Evolutionary conservation across 768 basidiomycete genomes (phyloP).

Genomic region (Coprinopsis cinerea): DNA sequence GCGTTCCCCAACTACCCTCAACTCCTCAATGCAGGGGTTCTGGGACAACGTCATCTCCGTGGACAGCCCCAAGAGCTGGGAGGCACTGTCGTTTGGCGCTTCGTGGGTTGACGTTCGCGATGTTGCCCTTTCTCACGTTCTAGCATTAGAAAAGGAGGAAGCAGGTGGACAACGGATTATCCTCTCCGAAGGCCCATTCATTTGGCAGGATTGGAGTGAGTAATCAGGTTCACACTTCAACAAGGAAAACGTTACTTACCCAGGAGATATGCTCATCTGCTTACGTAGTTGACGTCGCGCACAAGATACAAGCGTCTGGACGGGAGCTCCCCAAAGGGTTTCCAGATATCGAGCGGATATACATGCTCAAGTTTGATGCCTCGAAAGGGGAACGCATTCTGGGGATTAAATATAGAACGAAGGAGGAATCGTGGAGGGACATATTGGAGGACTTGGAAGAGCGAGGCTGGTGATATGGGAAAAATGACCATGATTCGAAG

Average conservation of each 20-base stretch:
- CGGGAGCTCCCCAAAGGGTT: conserved; percentile 19
- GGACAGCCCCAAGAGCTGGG: not conserved
- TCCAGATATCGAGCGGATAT: conserved; percentile 20
- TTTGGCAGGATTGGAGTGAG: conserved; percentile 34
- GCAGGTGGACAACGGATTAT: conserved; percentile 10
- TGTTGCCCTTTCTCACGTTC: conserved; percentile 7
- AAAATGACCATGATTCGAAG: no score
- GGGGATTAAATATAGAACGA: conserved; percentile 24
- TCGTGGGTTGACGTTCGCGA: conserved; percentile 9
- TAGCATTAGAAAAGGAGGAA: conserved; percentile 4
- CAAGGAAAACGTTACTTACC: no score
- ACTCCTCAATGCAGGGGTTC: conserved; percentile 5
- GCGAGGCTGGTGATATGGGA: conserved; percentile 5
- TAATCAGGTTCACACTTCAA: not conserved
- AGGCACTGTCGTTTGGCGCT: not conserved
- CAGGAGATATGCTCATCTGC: no score
- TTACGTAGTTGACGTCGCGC: conserved; percentile 30
- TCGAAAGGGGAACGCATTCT: conserved; percentile 25
- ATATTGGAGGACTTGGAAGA: conserved; percentile 6
- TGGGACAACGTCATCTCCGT: conserved; percentile 4
- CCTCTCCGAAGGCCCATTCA: conserved; percentile 5
- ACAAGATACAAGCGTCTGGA: conserved; percentile 19
- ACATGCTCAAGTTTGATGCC: conserved; percentile 20
- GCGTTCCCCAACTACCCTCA: not conserved
- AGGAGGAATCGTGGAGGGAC: conserved; percentile 20